Base-by-base conservation (phyloP, 108 stramenopile genomes). In the Cylindrotheca fusiformis region DNA sequence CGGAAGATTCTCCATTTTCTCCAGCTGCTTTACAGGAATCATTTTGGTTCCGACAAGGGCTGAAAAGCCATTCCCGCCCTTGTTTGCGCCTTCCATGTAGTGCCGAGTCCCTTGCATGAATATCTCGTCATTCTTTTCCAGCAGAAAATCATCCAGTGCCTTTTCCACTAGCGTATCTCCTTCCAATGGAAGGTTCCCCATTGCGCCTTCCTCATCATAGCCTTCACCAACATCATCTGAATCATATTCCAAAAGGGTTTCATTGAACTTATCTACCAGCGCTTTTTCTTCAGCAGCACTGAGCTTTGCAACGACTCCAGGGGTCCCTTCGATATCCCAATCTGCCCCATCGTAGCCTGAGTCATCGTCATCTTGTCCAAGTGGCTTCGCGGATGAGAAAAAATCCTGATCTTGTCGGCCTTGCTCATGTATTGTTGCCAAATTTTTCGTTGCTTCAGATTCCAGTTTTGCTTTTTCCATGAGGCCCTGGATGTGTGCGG, bases 181-280 rank as follows among this genome's bases (percentile, higher is more conserved):
- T 58, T 90, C 94, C 58, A 86, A 68, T 8, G 85, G 82, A 45
- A 76, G 74, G 30, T 68, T 58, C 1, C 91, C 94, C 4, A 86
- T 68, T 12, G 74, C 85, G 46, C 81, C 86, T 52, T 91, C 91
- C 24, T 92, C 81, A 55, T 88, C 83, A 31, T 77, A 67, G 25
- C 73, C 53, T 58, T 94, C 74, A 56, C 80, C 51, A 74, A 92
- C 23, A 68, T 90, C 63, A 76, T 98, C 64, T 65, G 87, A 67
- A 65, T 96, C 67, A 78, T 98, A 72, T 93, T 96, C 84, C 79
- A 91, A 65, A 78, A 98, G 74, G 32, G 96, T 84, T 63, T 84
- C 69, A 61, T 93, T 84, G 61, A 94, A 93, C 36, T 85, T 83
- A 50, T 91, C 82, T 26, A 84, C 84, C 14, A 88, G 65, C 32